These are phyloP conservation scores for Ganoderma sp. DNA, from an alignment of 1,284 basidiomycete genomes.

Conservation along the genomic window DNA sequence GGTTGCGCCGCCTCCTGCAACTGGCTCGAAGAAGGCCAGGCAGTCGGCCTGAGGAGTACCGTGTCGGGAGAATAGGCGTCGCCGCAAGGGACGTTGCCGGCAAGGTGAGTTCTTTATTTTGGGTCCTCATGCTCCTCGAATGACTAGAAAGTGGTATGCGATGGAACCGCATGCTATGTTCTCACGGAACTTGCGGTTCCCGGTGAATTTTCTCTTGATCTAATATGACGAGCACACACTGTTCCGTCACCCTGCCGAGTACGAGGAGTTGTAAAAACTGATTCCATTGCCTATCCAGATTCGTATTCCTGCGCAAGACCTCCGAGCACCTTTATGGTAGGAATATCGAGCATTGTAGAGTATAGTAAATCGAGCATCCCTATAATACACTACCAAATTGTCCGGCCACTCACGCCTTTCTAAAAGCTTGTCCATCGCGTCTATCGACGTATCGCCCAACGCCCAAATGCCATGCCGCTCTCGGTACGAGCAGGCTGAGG, in stretches of 20 bases:
- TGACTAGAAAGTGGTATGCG: slow-evolving; percentile 76
- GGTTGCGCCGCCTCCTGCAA: slow-evolving; percentile 5
- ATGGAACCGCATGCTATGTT: slow-evolving; percentile 58
- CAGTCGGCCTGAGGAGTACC: slow-evolving; percentile 14
- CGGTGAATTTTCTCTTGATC: slow-evolving; percentile 78
- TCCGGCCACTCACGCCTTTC: slow-evolving; percentile 31
- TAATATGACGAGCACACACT: slow-evolving; percentile 70
- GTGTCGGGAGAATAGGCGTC: background rate
- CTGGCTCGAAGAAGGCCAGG: slow-evolving; percentile 21
- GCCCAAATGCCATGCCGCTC: slow-evolving; percentile 73
- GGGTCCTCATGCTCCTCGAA: slow-evolving; percentile 37
- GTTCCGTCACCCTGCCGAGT: background rate
- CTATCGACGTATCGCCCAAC: slow-evolving; percentile 72
- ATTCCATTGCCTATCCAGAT: slow-evolving; percentile 15
- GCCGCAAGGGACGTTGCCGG: background rate
- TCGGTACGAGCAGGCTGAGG: slow-evolving; percentile 66
- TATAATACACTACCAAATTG: slow-evolving; percentile 12
- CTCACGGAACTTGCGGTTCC: slow-evolving; percentile 47
- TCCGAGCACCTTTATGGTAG: slow-evolving; percentile 22
- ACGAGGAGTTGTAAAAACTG: slow-evolving; percentile 3
- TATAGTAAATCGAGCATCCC: slow-evolving; percentile 20
- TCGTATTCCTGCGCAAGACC: slow-evolving; percentile 4
- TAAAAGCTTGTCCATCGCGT: slow-evolving; percentile 53
- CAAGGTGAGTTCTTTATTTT: slow-evolving; percentile 7
- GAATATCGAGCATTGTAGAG: slow-evolving; percentile 28